Evolutionary conservation across 2,329 filamentous ascomycete species (phyloP), one percentile per base, ranked within the genome.

Genomic region (Sclerotinia subarctica): DNA sequence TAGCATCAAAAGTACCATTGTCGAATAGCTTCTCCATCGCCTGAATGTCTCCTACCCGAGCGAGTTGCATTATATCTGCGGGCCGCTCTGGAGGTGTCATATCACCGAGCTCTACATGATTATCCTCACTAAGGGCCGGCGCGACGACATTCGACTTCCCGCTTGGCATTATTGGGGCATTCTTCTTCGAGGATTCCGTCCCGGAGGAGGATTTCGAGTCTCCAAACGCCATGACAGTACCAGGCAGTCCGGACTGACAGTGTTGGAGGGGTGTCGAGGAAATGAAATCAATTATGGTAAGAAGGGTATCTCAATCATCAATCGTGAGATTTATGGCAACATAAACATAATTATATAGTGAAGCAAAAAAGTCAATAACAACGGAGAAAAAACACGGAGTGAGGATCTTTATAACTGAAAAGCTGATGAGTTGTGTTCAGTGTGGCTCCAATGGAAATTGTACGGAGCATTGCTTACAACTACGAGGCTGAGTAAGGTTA

Each of bases 21-120:
- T 94, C 92, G 74, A 97, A 96, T 64, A 99, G 84, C 81, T 89
- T 93, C 81, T 97, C 91, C 83, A 99, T 95, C 65, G 87, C 90
- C 10, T 85, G 83, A 70, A 97, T 87, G 77, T 99, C 93, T 68
- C 96, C 95, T 73, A 96, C 80, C 69, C 95, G 86, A 52, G 95
- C 93, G 78, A 97, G 82, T 81, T 97, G 94, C 94, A 99, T 98
- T 73, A 99, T 90, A 81, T 99, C 94, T 24, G 67, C 57, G 19
- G 70, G 72, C 6, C 71, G 71, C 13, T 70, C 74, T 7, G 73
- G 63, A 1, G 73, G 64, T 38, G 73, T 63, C 58, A 79, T 76
- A 47, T 76, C 73, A 42, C 75, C 74, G 67, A 78, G 70, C 69
- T 79, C 78, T 26, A 79, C 75, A 71, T 76, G 72, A 46, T 75